A percentile compares a stretch with the other conserved stretches of the same genome.
Conservation (phyloP, 129 eudicot species). For the Kitagawia praeruptora region DNA sequence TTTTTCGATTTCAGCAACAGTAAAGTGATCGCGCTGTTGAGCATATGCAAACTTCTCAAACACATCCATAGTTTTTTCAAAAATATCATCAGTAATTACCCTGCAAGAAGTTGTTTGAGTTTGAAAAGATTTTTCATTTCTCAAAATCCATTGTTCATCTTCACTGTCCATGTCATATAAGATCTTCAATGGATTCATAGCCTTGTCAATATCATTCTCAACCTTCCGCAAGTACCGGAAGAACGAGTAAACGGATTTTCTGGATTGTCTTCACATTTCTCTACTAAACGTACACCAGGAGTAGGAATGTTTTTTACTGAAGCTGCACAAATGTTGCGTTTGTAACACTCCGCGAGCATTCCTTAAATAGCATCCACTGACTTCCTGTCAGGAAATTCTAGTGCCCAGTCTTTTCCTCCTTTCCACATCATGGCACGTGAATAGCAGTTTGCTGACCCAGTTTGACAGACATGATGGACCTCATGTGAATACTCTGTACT, state of each 20-base stretch:
- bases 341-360: no score
- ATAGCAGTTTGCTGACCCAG: no score
- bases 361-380: no score
- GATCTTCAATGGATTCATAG: no score
- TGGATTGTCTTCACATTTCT: conserved; percentile 34
- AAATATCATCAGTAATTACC: conserved; percentile 30
- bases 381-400: no score
- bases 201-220: not conserved
- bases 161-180: no score
- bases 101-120: no score
- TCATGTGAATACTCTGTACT: no score
- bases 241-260: conserved; percentile 35
- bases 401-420: no score
- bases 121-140: conserved; percentile 14
- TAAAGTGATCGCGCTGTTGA: conserved; percentile 51
- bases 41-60: conserved; percentile 72
- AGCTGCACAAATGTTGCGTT: no score
- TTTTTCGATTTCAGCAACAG: conserved; percentile 53
- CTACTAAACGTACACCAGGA: conserved; percentile 69
- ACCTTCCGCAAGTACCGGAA: conserved; percentile 54
- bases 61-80: conserved; percentile 75
- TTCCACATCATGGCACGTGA: no score
- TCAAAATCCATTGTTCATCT: conserved; percentile 35
- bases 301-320: conserved; percentile 62
- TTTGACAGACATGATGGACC: no score